phyloP scores from a whole-genome alignment of 78 protist genomes.

The Emiliania huxleyi region DNA sequence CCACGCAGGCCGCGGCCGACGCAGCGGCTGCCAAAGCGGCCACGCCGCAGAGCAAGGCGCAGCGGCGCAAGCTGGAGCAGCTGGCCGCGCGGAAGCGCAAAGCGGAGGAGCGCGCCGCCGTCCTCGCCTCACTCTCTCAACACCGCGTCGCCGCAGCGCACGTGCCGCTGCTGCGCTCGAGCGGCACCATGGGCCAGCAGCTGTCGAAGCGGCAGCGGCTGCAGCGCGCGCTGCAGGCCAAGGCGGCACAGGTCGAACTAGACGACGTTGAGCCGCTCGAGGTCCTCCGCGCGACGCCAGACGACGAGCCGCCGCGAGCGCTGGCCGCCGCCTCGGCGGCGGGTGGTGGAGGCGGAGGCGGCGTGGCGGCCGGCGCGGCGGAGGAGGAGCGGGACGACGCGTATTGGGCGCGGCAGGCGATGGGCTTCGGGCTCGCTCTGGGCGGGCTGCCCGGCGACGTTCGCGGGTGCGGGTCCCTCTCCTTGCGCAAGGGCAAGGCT shows the following conservation, averaged over 20 bases:
- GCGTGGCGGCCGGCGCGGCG: background rate
- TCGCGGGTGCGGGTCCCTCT: background rate
- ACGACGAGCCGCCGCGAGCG: too few species aligned
- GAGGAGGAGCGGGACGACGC: background rate
- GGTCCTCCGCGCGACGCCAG: background rate
- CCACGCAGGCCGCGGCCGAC: background rate
- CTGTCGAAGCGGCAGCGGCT: slow-evolving; percentile 6
- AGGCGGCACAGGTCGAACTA: background rate
- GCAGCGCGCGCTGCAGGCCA: slow-evolving; percentile 31
- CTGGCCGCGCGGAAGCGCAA: background rate
- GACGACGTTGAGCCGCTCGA: background rate
- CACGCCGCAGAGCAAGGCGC: background rate
- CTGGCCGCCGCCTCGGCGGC: background rate
- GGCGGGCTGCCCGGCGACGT: background rate
- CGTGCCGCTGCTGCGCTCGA: background rate
- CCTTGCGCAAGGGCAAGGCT: background rate
- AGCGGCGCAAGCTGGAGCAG: background rate
- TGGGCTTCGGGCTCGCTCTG: background rate
- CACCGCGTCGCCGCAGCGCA: background rate
- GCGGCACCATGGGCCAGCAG: background rate
- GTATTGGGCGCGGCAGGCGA: background rate
- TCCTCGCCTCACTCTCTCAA: background rate
- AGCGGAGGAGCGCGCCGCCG: background rate
- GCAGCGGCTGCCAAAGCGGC: background rate
- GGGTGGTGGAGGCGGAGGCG: background rate